Evolutionary conservation across 441 rosid species (phyloP), one percentile per base, ranked within the genome.

Genomic region (Populus tomentosa): DNA sequence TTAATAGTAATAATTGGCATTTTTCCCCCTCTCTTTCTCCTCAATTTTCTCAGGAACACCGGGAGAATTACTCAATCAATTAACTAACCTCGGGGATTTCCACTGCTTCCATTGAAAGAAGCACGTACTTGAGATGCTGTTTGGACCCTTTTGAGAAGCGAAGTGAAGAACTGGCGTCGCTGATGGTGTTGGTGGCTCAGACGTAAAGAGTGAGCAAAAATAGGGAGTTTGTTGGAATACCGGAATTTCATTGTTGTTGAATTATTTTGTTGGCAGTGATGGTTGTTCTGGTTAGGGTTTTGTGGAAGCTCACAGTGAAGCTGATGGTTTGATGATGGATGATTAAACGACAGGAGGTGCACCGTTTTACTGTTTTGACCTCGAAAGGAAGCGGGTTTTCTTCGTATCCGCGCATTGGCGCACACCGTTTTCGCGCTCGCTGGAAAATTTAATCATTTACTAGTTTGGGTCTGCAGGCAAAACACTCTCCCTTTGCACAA

Each of bases 221-320:
- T 20, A 2, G 84, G 75, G 72, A 75, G 76, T 76, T 79, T 81
- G 13, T 70, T 74, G 78, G 88, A 56, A 80, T 53, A 81, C 16
- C 90, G 84, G 82, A 90, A 90, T 72, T 75, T 90, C 98, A 94
- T 92, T 73, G 63, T 66, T 65, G 67, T 62, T 28, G 21, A 38
- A 7, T 32, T 24, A 59, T 23, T 33, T 69, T 66, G 46, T n/a
- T 9, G 14, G 61, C 70, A 21, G 24, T 7, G 63, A 26, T n/a
- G 4, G 23, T 23, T 36, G 10, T 66, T 40, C 72, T 61, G 50
- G 77, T 68, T 59, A 70, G 82, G 82, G 56, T 36, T 81, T 72
- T 30, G 10, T 9, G 50, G 71, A 70, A 46, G 56, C 3, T 11
- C 1, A 10, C 24, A 36, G 50, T 24, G n/a, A 59, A 26, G 53